Conservation (phyloP, 2,329 filamentous ascomycete genomes). For the Trichoderma harzianum region DNA sequence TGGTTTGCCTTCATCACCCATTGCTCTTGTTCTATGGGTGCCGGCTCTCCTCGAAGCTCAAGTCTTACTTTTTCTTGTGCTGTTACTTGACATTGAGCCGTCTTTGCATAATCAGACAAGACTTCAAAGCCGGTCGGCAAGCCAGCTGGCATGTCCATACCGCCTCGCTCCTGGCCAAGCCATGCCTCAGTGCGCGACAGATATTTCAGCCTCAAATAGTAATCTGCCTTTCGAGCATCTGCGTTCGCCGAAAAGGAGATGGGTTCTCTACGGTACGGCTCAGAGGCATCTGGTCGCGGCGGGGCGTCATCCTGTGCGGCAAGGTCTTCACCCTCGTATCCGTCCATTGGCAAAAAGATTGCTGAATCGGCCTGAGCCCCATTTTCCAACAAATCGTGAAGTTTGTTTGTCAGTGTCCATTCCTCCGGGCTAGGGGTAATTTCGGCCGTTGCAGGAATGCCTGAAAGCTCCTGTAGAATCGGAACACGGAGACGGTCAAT, state of each 20-base stretch:
- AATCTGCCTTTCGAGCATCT: slow-evolving; percentile 11
- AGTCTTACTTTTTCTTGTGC: slow-evolving; percentile 3
- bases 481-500: slow-evolving; percentile 24
- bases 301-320: slow-evolving; percentile 17
- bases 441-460: neutral
- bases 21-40: neutral
- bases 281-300: neutral
- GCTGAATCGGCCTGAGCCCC: slow-evolving; percentile 24
- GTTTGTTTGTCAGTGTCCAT: slow-evolving; percentile 23
- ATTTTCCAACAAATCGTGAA: slow-evolving; percentile 27
- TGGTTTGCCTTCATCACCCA: slow-evolving; percentile 9
- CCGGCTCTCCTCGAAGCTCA: slow-evolving; percentile 21
- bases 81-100: neutral
- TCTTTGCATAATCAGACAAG: neutral
- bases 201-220: slow-evolving; percentile 19
- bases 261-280: slow-evolving; percentile 6
- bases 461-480: slow-evolving; percentile 11
- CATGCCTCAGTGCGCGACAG: slow-evolving; percentile 11
- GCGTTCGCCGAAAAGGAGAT: slow-evolving; percentile 20
- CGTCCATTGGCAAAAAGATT: slow-evolving; percentile 30
- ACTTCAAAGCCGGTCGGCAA: slow-evolving; percentile 3
- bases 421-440: neutral
- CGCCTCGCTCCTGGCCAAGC: neutral
- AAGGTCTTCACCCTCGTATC: slow-evolving; percentile 26
- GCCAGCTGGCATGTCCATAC: neutral